Base-by-base conservation (phyloP, 345 rosid genomes). In the Hirschfeldia incana region DNA sequence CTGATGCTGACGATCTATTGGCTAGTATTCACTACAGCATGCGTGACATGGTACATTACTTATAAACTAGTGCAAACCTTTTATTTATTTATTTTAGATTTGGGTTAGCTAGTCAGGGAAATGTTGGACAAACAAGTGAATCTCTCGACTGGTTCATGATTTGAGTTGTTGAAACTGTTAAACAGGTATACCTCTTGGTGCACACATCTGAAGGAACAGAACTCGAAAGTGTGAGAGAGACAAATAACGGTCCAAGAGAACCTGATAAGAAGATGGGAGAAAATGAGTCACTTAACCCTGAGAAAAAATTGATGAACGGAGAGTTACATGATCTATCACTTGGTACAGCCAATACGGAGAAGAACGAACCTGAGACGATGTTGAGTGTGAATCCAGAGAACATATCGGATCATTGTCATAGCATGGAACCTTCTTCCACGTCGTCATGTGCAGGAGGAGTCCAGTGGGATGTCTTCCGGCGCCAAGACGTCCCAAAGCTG, bases 391-490 rank as follows among this genome's bases (percentile, higher is more conserved):
- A 74, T 64, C 32, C 51, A 16, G 78, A 68, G 42, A 63, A 21
- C 21, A 21, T 21, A 21, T 21, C 21, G 21, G 21, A 21, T 21
- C 21, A 21, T 21, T 21, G 37, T 37, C 49, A 17, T 60, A 36
- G 69, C 29, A 5, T 79, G 70, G 75, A 68, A 63, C 36, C 75
- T 53, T 69, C 75, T 79, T 74, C 74, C 46, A 61, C 74, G 72
- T 64, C 77, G 79, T 72, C 78, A 26, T 60, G 78, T 61, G 34
- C 57, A 46, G 81, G 89, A 4, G 98, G 94, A 79, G 88, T 84
- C 55, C 80, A 59, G 69, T 93, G 98, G 99, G 98, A 93, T 73
- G 87, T 95, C 79, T 95, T 95, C 55, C 82, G 86, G 66, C 89
- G 89, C 80, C 90, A 87, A 84, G 98, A 95, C 83, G 89, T 85